Base-by-base conservation (phyloP, 2,329 filamentous ascomycete species). In the Colletotrichum magnum region DNA sequence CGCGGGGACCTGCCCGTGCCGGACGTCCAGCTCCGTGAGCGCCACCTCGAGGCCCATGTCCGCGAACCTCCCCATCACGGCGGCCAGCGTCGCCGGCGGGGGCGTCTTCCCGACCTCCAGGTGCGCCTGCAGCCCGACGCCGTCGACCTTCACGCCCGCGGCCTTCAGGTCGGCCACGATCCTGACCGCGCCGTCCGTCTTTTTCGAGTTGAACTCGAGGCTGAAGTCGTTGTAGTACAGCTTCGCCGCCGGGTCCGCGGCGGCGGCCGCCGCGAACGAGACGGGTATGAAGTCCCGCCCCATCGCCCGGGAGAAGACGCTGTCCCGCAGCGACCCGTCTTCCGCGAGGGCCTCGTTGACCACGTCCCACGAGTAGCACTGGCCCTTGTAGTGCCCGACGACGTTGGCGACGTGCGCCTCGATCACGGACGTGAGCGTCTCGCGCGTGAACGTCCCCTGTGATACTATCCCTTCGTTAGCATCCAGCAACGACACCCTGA, bases 11-110 rank as follows among this genome's bases (percentile, higher is more conserved):
- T 84, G 80, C 2, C 87, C 88, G n/a, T 82, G 81, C 56, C 86
- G 84, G 74, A 94, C 92, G 75, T 94, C 92, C 21, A 92, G 83
- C 80, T 92, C 90, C 2, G 90, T 92, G 51, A 92, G 84, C 6
- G 90, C 89, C 39, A 91, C 85, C 74, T 92, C 89, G 41, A 78
- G 77, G 13, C 82, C 77, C 15, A 83, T 84, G 2, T 84, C 80
- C 10, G 76, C 78, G 41, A 87, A 88, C n/a, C 91, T 82, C 1
- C 80, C 79, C 73, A 85, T 80, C 66, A 92, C 81, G n/a, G 86
- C 86, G 4, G 74, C 80, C 5, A 83, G 82, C 3, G 83, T 79
- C 26, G 79, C 77, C 70, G 83, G 81, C 39, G 76, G 82, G 47
- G 76, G 79, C 65, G 86, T 84, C 18, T 79, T 77, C 64, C 84